These are phyloP conservation scores for Sporothrix euskadiensis DNA, from an alignment of 2,329 filamentous ascomycete species.

Conservation along the genomic window DNA sequence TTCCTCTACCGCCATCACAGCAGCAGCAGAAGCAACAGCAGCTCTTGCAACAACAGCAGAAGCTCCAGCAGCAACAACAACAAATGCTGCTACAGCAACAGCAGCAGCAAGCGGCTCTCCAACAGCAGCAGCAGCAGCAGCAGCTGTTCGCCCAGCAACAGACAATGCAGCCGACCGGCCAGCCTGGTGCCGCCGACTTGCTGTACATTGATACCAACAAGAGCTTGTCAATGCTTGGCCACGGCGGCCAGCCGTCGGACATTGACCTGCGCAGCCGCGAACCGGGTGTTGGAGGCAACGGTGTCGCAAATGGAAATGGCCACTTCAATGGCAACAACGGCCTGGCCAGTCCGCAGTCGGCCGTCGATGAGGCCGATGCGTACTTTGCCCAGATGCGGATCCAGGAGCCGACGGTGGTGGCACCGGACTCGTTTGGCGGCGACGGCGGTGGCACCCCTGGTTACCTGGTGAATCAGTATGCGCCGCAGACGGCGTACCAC, in stretches of 20 bases:
- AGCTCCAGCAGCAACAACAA: constrained; percentile 25
- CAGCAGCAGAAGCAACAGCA: constrained; percentile 28
- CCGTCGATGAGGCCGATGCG: constrained; percentile 80
- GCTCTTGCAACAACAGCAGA: constrained; percentile 19
- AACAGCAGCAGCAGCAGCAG: constrained; percentile 26
- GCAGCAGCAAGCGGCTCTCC: constrained; percentile 20
- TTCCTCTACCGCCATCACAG: constrained; percentile 35
- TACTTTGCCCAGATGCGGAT: constrained; percentile 83
- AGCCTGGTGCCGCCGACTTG: constrained; percentile 32
- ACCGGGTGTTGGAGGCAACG: neutral
- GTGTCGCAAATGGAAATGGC: constrained; percentile 30
- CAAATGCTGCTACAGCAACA: constrained; percentile 28
- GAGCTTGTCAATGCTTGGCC: constrained; percentile 60
- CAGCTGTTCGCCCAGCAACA: constrained; percentile 27
- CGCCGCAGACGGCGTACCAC: constrained; percentile 73
- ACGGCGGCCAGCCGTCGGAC: constrained; percentile 54
- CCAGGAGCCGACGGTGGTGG: constrained; percentile 53
- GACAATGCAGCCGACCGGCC: constrained; percentile 17
- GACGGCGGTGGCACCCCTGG: constrained; percentile 54
- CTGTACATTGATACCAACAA: constrained; percentile 55
- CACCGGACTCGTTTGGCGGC: constrained; percentile 64
- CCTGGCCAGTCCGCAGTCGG: constrained; percentile 66
- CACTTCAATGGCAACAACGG: neutral
- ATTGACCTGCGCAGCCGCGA: constrained; percentile 48
- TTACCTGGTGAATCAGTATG: constrained; percentile 80